Base-by-base conservation (phyloP, 108 stramenopile genomes). In the Craspedostauros australis region DNA sequence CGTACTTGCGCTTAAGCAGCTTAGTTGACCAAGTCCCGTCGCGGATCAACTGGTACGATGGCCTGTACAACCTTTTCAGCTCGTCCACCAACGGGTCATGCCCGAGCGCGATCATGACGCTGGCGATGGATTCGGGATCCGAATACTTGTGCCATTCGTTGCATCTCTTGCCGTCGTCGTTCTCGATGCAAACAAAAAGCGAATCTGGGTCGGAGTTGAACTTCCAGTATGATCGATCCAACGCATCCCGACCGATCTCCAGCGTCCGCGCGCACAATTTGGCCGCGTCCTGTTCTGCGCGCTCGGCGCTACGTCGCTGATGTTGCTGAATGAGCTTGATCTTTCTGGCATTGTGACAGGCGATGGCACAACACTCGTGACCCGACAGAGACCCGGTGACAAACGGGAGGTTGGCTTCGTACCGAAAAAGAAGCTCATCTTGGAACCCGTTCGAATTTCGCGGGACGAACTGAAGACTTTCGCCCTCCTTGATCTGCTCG, bases 291-390 rank as follows among this genome's bases (percentile, higher is more conserved):
- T 64, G 46, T 46, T 80, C 81, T 25, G 78, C 53, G 11, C 64
- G 39, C 15, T 49, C 57, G 25, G 61, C 50, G 54, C 70, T 48
- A 19, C 45, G 62, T 31, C 71, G 64, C 57, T 73, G 74, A 38
- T 64, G 58, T 21, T 68, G 54, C 36, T 71, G 57, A 1, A 87
- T 52, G 19, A 81, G 58, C 24, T 68, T 64, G 7, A 78, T 73
- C 59, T 84, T 89, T 20, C 87, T 57, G 24, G 68, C 71, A 31
- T 72, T 73, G 62, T 93, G 88, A 15, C 77, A 87, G 21, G 88
- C 78, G 4, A 79, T 50, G 1, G 84, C 91, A 58, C 91, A 93
- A 21, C 81, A 76, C 57, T 89, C 88, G 50, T 93, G 91, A n/a
- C 81, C 87, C 15, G 73, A 70, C 45, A 88, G 54, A 27, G 80